Base-by-base conservation (phyloP, 1,284 basidiomycete genomes). In the Tilletia indica region DNA sequence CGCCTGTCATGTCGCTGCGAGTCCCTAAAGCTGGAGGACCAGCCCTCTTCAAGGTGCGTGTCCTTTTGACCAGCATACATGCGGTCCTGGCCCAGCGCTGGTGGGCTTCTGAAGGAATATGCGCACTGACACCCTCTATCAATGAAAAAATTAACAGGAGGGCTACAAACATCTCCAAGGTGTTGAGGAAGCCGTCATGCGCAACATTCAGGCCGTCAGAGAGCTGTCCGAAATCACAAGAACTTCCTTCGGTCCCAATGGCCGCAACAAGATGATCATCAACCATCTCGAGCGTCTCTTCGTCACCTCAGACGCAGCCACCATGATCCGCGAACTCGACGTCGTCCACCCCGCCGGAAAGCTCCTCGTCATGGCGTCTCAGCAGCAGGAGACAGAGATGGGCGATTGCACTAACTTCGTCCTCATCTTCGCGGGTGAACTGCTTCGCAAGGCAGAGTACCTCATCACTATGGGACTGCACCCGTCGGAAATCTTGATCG, bases 341-440 rank as follows among this genome's bases (percentile, higher is more conserved):
- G 94, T 99, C 68, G 93, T 98, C 38, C 97, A 99, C 85, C 97
- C 97, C 0, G 96, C 96, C 4, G 97, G 94, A 39, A 99, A 98
- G 86, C 87, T 99, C 11, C 87, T 99, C 14, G 96, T 99, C 42
- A 97, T 98, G 93, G 94, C 95, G 21, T 93, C 92, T 54, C 94
- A 97, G 83, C 93, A 96, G 45, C 97, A 99, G 85, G 96, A 98
- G 86, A 86, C 90, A 0, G 97, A 99, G 72, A 96, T 98, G 93
- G 97, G 96, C 71, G 97, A 99, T 86, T 90, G 93, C 68, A 98
- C 96, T 70, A 98, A 98, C 86, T 89, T 92, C 82, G 95, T 99
- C 63, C 87, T 99, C 82, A 99, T 99, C 83, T 87, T 99, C 67
- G 94, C 93, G 5, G 97, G 97, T 71, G 96, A 99, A 86, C 88